Percentiles rank a stretch among this genome's conserved stretches.
Evolutionary conservation across 805 yeast species (phyloP).

Genomic region (Wilhelminamyces savonicus): DNA sequence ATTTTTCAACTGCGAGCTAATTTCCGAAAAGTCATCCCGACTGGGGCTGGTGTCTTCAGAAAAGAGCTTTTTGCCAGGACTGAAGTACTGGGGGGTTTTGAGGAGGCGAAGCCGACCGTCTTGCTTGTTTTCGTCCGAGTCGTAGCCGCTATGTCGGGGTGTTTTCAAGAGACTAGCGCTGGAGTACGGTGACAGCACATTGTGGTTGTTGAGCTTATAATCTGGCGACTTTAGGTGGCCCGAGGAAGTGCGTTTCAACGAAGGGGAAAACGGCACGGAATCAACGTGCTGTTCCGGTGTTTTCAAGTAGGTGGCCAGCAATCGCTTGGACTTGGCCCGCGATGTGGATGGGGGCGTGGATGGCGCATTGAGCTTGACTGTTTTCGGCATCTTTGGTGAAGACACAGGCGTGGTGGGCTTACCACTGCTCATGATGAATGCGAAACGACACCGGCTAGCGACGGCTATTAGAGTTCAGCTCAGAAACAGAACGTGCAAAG

Average conservation of each 20-base stretch:
- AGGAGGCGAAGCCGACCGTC: conserved; percentile 12
- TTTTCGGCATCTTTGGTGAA: conserved; percentile 24
- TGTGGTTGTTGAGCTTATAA: conserved; percentile 16
- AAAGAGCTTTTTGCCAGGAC: conserved; percentile 32
- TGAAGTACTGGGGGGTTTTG: conserved; percentile 35
- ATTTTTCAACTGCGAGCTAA: conserved; percentile 31
- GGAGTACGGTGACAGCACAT: conserved; percentile 22
- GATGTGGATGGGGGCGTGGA: conserved; percentile 22
- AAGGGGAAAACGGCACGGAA: conserved; percentile 31
- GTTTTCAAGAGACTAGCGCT: conserved; percentile 21
- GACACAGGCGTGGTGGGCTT: conserved; percentile 30
- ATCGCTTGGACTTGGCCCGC: conserved; percentile 12
- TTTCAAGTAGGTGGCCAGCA: conserved; percentile 21
- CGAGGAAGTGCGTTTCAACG: conserved; percentile 28
- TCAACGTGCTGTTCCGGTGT: conserved; percentile 31
- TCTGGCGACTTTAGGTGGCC: conserved; percentile 30
- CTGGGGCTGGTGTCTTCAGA: conserved; percentile 19
- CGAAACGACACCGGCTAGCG: no score
- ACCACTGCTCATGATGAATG: conserved; percentile 13
- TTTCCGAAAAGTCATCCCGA: conserved; percentile 31
- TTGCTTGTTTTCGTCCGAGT: conserved; percentile 25
- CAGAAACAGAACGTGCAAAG: no score
- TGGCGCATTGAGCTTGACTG: conserved; percentile 16
- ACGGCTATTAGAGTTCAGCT: no score
- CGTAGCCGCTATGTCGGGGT: conserved; percentile 25